These are phyloP conservation scores for Candida ortonii DNA, from an alignment of 805 yeast genomes.

Conservation along the genomic window DNA sequence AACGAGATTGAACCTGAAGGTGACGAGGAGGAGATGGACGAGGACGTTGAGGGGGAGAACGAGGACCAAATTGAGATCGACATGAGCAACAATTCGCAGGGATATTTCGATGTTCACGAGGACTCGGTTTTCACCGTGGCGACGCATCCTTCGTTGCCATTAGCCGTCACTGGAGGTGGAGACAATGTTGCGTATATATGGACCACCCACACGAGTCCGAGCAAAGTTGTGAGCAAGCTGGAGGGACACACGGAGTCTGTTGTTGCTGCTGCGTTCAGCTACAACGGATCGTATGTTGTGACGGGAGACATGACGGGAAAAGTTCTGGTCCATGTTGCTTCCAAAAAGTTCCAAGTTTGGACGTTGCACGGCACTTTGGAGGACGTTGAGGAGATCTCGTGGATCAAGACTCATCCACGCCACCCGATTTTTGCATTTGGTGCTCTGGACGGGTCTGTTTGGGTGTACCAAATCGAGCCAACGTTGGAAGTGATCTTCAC, in stretches of 20 bases:
- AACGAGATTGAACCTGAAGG: conserved; percentile 42
- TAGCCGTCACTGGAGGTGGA: conserved; percentile 93
- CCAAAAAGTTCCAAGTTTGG: conserved; percentile 85
- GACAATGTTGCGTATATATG: conserved; percentile 87
- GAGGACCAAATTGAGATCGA: conserved; percentile 70
- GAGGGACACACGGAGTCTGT: conserved; percentile 87
- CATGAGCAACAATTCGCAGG: conserved; percentile 82
- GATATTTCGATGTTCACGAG: conserved; percentile 84
- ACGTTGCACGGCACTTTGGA: conserved; percentile 62
- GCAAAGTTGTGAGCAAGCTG: conserved; percentile 72
- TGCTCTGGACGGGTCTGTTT: conserved; percentile 87
- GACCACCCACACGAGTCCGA: conserved; percentile 88
- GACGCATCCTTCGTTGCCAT: conserved; percentile 79
- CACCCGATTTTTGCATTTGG: conserved; percentile 85
- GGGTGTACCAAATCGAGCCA: conserved; percentile 80
- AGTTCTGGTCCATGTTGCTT: conserved; percentile 66
- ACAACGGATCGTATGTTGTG: conserved; percentile 74
- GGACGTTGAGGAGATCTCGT: conserved; percentile 86
- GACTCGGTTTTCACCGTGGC: conserved; percentile 86
- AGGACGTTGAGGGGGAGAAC: conserved; percentile 38
- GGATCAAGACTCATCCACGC: conserved; percentile 78
- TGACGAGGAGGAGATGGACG: conserved; percentile 37
- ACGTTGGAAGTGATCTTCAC: conserved; percentile 68
- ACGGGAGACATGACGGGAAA: conserved; percentile 96
- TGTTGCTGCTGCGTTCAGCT: conserved; percentile 76